A percentile compares a stretch with the other conserved stretches of the same genome.
Evolutionary conservation across 352 stramenopile genomes (phyloP).

Genomic region (Phytopythium helicoides): DNA sequence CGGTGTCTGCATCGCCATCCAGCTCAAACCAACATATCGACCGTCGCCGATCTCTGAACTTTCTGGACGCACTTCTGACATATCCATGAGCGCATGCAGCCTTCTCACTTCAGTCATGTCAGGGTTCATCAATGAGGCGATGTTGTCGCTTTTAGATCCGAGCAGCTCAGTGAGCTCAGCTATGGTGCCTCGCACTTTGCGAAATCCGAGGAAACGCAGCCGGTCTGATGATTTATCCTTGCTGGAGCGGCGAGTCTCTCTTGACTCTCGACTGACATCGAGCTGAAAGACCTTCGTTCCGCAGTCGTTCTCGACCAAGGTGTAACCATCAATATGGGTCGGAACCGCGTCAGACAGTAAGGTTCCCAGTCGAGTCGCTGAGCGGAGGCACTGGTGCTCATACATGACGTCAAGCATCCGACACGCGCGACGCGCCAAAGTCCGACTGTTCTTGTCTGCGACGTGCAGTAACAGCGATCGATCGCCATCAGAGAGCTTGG

Average conservation of each 20-base stretch:
- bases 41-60: neutral
- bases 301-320: slow-evolving; percentile 4
- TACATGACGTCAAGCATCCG: neutral
- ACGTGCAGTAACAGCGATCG: slow-evolving; percentile 1
- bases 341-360: neutral
- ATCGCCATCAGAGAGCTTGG: slow-evolving; percentile 1
- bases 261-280: neutral
- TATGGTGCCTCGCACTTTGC: slow-evolving; percentile 19
- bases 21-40: slow-evolving; percentile 30
- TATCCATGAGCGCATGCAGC: slow-evolving; percentile 24
- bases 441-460: neutral
- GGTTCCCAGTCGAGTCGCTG: neutral
- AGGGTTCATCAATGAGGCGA: slow-evolving; percentile 3
- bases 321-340: slow-evolving; percentile 3
- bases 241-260: neutral
- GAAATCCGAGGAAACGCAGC: slow-evolving; percentile 9
- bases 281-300: slow-evolving; percentile 5
- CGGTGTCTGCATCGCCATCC: slow-evolving; percentile 27
- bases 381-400: neutral
- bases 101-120: slow-evolving; percentile 13
- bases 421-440: neutral
- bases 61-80: neutral
- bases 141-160: neutral
- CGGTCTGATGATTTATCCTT: neutral
- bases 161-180: slow-evolving; percentile 35